Evolutionary conservation across 2,329 filamentous ascomycete species (phyloP), one percentile per base, ranked within the genome.

Genomic region (Verticillium albo-atrum): DNA sequence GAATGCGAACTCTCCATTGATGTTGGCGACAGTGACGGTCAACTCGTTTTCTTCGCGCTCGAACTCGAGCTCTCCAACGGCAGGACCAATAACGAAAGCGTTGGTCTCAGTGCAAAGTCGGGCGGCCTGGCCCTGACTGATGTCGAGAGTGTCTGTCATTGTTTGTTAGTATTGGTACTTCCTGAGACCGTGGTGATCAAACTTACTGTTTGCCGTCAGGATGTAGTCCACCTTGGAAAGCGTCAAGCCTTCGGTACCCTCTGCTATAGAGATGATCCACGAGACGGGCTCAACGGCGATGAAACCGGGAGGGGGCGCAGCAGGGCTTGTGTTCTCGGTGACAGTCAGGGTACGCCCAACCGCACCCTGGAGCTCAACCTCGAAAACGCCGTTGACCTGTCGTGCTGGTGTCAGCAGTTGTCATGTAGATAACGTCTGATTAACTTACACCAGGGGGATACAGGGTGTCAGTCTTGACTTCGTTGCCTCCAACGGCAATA

Each of bases 41-140:
- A 75, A 60, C 66, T 78, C 75, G 53, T 75, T 75, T 62, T 77
- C 75, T 2, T 77, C 75, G 1, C 58, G 71, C 63, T 78, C 75
- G 47, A 77, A 77, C 62, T 77, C 74, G n/a, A 72, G 66, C 66
- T 76, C 75, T 58, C 73, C 74, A 1, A 76, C 56, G 20, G 65
- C 68, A 6, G 65, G 62, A 32, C 71, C 71, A 47, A 77, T 70
- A 57, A 76, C 66, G 56, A 77, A 77, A 15, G 66, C 67, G 56
- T 72, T 68, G 35, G 71, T 68, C 25, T 74, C 71, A 7, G 66
- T 63, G 61, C 69, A 73, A 42, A 78, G 68, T 27, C 70, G 70
- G 47, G 71, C 75, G 34, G 76, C 65, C 57, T 71, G 64, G 25
- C 71, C 72, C 15, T 71, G 61, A 63, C 70, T 73, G 59, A 77